Evolutionary conservation across 352 stramenopile species (phyloP).

Genomic region (Globisporangium cylindrosporum): DNA sequence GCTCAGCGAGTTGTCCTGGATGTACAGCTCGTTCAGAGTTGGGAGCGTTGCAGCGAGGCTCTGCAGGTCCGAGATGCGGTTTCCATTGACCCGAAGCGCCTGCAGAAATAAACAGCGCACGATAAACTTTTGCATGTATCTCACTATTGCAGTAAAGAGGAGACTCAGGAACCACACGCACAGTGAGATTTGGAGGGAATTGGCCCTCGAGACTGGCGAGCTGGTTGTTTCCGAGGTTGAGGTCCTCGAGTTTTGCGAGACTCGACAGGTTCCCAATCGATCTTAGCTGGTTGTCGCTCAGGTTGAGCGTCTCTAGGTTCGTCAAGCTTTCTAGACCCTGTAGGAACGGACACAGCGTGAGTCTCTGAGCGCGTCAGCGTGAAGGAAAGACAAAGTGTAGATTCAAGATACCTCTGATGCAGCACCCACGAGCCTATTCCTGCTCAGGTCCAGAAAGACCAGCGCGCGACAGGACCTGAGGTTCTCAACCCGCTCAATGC

Average conservation of each 20-base stretch:
- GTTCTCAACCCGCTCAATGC: constrained; percentile 44
- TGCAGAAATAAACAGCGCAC: constrained; percentile 9
- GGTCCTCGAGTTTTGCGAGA: constrained; percentile 69
- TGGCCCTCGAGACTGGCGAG: constrained; percentile 47
- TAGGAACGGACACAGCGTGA: not conserved
- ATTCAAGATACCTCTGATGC: constrained; percentile 33
- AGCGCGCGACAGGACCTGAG: constrained; percentile 49
- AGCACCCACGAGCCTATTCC: constrained; percentile 44
- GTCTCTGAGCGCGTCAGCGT: not conserved
- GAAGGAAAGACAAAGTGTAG: too few relatives aligned
- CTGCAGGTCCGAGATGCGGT: constrained; percentile 42
- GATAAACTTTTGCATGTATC: not conserved
- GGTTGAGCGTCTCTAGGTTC: constrained; percentile 61
- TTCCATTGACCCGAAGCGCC: constrained; percentile 50
- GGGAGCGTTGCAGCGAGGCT: constrained; percentile 32
- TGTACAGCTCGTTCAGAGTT: constrained; percentile 66
- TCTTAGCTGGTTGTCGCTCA: constrained; percentile 56
- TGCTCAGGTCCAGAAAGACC: constrained; percentile 67
- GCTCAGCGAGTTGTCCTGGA: constrained; percentile 48
- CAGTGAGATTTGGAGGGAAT: constrained; percentile 49
- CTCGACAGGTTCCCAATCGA: constrained; percentile 55
- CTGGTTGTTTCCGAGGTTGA: constrained; percentile 63
- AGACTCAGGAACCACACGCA: constrained; percentile 12
- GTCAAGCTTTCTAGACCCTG: constrained; percentile 54
- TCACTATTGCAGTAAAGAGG: not conserved